A percentile compares a stretch with the other conserved stretches of the same genome.
phyloP scores from a whole-genome alignment of 1,284 basidiomycete genomes.

The Cryptococcus wingfieldii region DNA sequence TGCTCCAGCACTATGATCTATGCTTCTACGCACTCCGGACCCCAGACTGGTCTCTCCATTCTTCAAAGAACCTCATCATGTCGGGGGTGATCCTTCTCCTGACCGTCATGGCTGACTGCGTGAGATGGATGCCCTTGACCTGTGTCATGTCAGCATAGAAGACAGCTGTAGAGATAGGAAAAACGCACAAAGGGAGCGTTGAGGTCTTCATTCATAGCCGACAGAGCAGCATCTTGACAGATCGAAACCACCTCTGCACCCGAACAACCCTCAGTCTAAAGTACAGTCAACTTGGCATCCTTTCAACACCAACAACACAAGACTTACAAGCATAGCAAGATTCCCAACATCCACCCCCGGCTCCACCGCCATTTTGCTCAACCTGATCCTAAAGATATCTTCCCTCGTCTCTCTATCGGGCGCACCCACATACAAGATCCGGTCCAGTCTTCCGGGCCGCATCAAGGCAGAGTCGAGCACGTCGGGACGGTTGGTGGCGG shows the following conservation, averaged over 20 bases:
- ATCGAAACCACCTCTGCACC: constrained; percentile 90
- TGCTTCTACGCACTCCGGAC: constrained; percentile 36
- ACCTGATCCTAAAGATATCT: constrained; percentile 78
- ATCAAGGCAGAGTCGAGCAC: constrained; percentile 89
- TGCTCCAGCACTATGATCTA: not conserved
- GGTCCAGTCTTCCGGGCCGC: constrained; percentile 91
- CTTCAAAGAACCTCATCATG: constrained; percentile 67
- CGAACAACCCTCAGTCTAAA: constrained; percentile 86
- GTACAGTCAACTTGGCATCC: not conserved
- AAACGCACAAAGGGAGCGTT: constrained; percentile 65
- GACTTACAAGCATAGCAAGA: constrained; percentile 68
- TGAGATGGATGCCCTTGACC: constrained; percentile 72
- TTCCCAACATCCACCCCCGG: constrained; percentile 62
- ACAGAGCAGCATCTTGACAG: constrained; percentile 92
- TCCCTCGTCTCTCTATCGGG: constrained; percentile 73
- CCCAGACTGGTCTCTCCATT: constrained; percentile 54
- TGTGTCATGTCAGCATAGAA: constrained; percentile 38
- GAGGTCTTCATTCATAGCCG: constrained; percentile 83
- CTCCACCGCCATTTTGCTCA: constrained; percentile 73
- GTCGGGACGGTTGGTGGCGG: constrained; percentile 94
- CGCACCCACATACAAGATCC: constrained; percentile 90
- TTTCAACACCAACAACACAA: not conserved
- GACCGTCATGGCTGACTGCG: constrained; percentile 67
- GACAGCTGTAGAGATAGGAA: not conserved
- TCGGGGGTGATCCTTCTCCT: constrained; percentile 79